Evolutionary conservation across 108 stramenopile species (phyloP), one percentile per base, ranked within the genome.

Genomic region (Parmales sp.): DNA sequence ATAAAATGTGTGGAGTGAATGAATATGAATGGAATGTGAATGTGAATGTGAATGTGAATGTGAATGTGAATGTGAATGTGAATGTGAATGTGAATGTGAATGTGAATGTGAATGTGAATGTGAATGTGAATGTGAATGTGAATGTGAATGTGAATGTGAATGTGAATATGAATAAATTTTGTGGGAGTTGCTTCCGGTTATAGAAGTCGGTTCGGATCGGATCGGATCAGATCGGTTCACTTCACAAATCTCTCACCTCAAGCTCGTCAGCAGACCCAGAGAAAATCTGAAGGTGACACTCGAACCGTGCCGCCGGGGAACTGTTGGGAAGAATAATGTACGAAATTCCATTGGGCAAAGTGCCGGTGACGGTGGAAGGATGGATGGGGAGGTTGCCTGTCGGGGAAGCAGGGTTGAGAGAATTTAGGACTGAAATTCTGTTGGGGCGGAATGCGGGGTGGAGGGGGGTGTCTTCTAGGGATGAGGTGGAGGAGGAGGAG

Each of bases 281-380:
- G 51, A 91, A 90, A 9, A 94, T 92, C 79, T 97, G 94, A 64
- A 97, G 80, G 81, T 95, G 94, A 4, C 89, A 92, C 77, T 97
- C 96, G 78, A 97, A 97, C 22, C 96, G 84, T 16, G 88, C 93
- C 25, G 91, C 78, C 9, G 96, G 96, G 72, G 82, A 77, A 65
- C 87, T 82, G 78, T 97, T 97, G 70, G 93, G 93, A 29, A 97
- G 79, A 69, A 97, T 93, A 16, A 91, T 80, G 74, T 95, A 97
- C 6, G 80, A 78, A 11, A 97, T 78, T 22, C 96, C 96, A 78
- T 97, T 97, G 43, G 79, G 74, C 36, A 97, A 23, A 23, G 46
- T 48, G 46, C 23, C 23, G 46, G 46, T 23, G 46, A 48, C 46
- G 46, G 46, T 48, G 46, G 46, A 23, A 23, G 46, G 19, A 23